A percentile compares a stretch with the other conserved stretches of the same genome.
phyloP scores from a whole-genome alignment of 805 yeast genomes.

The Spathaspora gorwiae region DNA sequence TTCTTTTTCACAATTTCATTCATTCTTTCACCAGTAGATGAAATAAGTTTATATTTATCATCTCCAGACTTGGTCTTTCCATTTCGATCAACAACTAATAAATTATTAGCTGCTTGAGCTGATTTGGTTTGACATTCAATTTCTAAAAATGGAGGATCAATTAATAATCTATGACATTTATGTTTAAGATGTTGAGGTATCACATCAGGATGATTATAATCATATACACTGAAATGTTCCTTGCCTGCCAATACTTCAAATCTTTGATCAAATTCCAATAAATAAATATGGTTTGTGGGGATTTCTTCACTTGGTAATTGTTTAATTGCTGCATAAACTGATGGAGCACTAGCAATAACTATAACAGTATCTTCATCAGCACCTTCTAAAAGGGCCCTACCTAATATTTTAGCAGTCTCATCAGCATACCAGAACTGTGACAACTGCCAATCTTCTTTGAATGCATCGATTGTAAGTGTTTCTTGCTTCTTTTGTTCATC shows the following conservation, averaged over 20 bases:
- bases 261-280: conserved; percentile 76
- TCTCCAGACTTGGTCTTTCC: conserved; percentile 38
- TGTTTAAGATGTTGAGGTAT: conserved; percentile 54
- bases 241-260: conserved; percentile 69
- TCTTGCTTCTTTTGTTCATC: conserved; percentile 23
- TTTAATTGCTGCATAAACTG: conserved; percentile 81
- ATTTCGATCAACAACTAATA: conserved; percentile 42
- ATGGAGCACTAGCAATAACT: conserved; percentile 83
- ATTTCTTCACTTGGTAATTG: conserved; percentile 41
- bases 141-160: conserved; percentile 87
- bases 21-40: conserved; percentile 92
- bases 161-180: conserved; percentile 64
- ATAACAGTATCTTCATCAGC: conserved; percentile 69
- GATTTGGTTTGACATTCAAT: conserved; percentile 75
- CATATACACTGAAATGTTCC: conserved; percentile 66
- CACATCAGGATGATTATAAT: conserved; percentile 64
- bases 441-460: conserved; percentile 90
- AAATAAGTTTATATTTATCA: conserved; percentile 48
- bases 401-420: conserved; percentile 62
- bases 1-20: conserved; percentile 50
- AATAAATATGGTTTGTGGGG: conserved; percentile 67
- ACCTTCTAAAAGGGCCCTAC: conserved; percentile 69
- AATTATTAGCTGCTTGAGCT: conserved; percentile 47
- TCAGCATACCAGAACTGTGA: conserved; percentile 91
- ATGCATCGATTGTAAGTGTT: conserved; percentile 58